phyloP scores from a whole-genome alignment of 2,329 filamentous ascomycete genomes.

The Penicillium glabrum region DNA sequence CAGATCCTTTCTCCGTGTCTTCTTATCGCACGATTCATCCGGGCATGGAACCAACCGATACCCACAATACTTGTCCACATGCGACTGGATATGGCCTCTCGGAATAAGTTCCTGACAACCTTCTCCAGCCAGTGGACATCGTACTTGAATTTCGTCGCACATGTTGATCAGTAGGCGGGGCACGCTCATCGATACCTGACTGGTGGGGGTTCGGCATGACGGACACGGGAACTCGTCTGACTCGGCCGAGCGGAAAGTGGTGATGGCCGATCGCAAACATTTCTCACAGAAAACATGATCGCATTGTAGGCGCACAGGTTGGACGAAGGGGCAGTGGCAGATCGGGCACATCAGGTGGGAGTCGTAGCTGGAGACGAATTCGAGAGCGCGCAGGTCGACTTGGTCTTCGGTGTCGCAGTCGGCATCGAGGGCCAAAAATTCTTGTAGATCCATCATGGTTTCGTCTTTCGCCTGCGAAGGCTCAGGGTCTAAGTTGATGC shows the following conservation, averaged over 20 bases:
- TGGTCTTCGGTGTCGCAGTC: conserved; percentile 24
- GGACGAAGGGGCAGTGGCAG: conserved; percentile 62
- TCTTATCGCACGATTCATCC: conserved; percentile 49
- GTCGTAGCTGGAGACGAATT: conserved; percentile 58
- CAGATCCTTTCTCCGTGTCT: conserved; percentile 57
- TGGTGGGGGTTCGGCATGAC: conserved; percentile 53
- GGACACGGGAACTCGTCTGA: conserved; percentile 52
- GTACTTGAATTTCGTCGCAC: conserved; percentile 61
- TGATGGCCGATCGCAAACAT: conserved; percentile 55
- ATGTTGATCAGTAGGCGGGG: conserved; percentile 61
- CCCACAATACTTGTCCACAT: conserved; percentile 61
- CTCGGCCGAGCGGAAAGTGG: conserved; percentile 29
- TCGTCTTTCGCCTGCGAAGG: not conserved
- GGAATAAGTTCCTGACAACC: conserved; percentile 57
- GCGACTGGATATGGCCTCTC: conserved; percentile 57
- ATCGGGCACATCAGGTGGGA: conserved; percentile 64
- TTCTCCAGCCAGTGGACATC: conserved; percentile 55
- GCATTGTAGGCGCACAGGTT: conserved; percentile 59
- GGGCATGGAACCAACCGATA: conserved; percentile 57
- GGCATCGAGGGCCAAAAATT: conserved; percentile 32
- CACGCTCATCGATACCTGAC: conserved; percentile 42
- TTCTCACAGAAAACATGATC: conserved; percentile 64
- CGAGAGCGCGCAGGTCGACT: conserved; percentile 58
- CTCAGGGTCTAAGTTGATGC: not conserved
- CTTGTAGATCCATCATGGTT: conserved; percentile 32